These are phyloP conservation scores for Circinella minor DNA, from an alignment of 371 early-diverging fungal species.

Conservation along the genomic window DNA sequence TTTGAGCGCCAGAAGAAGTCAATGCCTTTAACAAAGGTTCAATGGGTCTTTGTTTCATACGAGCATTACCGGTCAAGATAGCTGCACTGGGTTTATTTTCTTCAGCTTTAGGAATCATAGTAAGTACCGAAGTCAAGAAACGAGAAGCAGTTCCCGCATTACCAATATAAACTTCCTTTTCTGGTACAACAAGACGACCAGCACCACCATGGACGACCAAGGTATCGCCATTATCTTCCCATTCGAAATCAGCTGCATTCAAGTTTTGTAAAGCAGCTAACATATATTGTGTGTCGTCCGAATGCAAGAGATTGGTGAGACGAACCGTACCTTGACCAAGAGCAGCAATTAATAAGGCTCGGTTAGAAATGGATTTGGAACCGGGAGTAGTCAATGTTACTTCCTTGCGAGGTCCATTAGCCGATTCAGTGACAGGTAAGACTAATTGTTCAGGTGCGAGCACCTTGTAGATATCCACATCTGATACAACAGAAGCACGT, in stretches of 20 bases:
- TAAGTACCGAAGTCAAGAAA: conserved; percentile 90
- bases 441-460: conserved; percentile 82
- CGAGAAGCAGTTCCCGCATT: conserved; percentile 98
- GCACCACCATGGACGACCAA: conserved; percentile 85
- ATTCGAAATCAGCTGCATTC: conserved; percentile 84
- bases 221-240: conserved; percentile 93
- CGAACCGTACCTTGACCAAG: conserved; percentile 86
- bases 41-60: conserved; percentile 97
- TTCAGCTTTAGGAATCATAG: conserved; percentile 65
- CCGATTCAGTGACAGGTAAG: conserved; percentile 60
- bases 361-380: conserved; percentile 97
- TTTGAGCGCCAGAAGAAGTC: conserved; percentile 74
- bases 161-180: conserved; percentile 87
- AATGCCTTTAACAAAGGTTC: conserved; percentile 90
- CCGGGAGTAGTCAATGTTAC: conserved; percentile 86
- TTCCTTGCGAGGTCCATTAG: conserved; percentile 42
- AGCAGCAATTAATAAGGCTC: conserved; percentile 92
- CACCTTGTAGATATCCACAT: conserved; percentile 82
- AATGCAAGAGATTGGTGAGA: conserved; percentile 88
- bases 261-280: conserved; percentile 87
- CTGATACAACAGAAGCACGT: conserved; percentile 81
- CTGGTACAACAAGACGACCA: conserved; percentile 79
- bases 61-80: conserved; percentile 92
- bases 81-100: conserved; percentile 48
- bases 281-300: conserved; percentile 98